Conservation (phyloP, 495 filamentous ascomycete species). For the Pyronema domesticum region DNA sequence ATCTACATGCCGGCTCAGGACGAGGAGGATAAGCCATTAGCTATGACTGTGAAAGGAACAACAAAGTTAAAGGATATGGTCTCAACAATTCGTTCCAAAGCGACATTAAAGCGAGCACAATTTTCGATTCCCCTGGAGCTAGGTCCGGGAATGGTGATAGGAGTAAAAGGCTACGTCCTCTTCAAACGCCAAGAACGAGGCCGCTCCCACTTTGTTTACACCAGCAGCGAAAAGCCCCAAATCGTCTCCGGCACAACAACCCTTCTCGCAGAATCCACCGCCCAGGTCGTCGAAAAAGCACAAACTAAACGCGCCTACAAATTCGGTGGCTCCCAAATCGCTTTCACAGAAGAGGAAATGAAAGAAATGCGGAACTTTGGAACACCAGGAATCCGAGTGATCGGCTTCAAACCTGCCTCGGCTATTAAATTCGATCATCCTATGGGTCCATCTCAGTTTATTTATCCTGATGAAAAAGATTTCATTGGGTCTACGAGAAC, state of each 20-base stretch:
- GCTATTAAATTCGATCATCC: constrained; percentile 72
- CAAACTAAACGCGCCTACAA: constrained; percentile 89
- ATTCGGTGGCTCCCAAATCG: constrained; percentile 77
- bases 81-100: constrained; percentile 78
- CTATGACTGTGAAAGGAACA: constrained; percentile 43
- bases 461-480: constrained; percentile 84
- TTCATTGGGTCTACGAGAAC: constrained; percentile 81
- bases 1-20: constrained; percentile 57
- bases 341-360: constrained; percentile 70
- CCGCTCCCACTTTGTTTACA: constrained; percentile 67
- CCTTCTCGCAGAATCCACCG: constrained; percentile 55
- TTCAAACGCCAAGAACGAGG: constrained; percentile 66
- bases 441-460: constrained; percentile 66
- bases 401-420: constrained; percentile 77
- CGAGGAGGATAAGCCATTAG: constrained; percentile 23
- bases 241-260: constrained; percentile 57
- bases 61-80: constrained; percentile 65
- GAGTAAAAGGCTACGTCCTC: constrained; percentile 80
- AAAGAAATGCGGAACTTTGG: constrained; percentile 60
- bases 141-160: constrained; percentile 66
- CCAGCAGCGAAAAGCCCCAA: constrained; percentile 64
- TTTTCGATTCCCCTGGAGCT: constrained; percentile 79
- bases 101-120: constrained; percentile 66
- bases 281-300: constrained; percentile 53
- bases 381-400: constrained; percentile 64